These are phyloP conservation scores for Pleurotus tuber-regium DNA, from an alignment of 768 basidiomycete species.

Conservation along the genomic window DNA sequence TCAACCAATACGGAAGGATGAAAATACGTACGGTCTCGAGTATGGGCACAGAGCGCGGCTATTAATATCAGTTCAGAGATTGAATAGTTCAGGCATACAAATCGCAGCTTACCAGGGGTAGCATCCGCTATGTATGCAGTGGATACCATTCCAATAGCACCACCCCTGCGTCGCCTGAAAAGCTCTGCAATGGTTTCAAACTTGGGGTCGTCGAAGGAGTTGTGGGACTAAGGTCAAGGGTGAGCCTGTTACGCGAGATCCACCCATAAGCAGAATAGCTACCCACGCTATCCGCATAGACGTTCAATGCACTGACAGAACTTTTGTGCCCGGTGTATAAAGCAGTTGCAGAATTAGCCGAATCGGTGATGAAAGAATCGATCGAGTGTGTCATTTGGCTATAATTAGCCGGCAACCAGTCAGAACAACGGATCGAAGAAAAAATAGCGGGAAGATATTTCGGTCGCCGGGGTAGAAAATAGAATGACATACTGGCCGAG, in stretches of 20 bases:
- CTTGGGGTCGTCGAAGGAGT: slow-evolving; percentile 42
- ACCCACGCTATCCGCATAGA: slow-evolving; percentile 41
- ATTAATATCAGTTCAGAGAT: neutral
- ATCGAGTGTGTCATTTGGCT: slow-evolving; percentile 49
- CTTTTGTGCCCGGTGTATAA: slow-evolving; percentile 45
- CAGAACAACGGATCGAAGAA: neutral
- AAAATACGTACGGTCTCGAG: slow-evolving; percentile 31
- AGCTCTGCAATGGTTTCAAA: slow-evolving; percentile 43
- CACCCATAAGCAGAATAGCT: neutral
- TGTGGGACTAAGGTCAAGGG: slow-evolving; percentile 34
- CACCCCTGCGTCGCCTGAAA: slow-evolving; percentile 38
- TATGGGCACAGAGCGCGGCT: slow-evolving; percentile 42
- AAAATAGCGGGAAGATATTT: too few species aligned
- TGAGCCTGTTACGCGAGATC: too few species aligned
- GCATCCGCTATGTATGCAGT: slow-evolving; percentile 45
- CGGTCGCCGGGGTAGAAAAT: neutral
- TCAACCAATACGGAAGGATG: neutral
- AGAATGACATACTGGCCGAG: slow-evolving; percentile 35
- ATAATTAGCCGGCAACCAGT: neutral
- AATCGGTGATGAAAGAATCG: slow-evolving; percentile 47
- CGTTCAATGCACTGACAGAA: slow-evolving; percentile 38
- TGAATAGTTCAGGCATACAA: too few species aligned
- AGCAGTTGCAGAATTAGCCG: slow-evolving; percentile 45
- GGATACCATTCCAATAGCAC: slow-evolving; percentile 42
- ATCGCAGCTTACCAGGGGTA: slow-evolving; percentile 31